Conservation (phyloP, 1,284 basidiomycete species). For the Cryptococcus amylolentus region DNA sequence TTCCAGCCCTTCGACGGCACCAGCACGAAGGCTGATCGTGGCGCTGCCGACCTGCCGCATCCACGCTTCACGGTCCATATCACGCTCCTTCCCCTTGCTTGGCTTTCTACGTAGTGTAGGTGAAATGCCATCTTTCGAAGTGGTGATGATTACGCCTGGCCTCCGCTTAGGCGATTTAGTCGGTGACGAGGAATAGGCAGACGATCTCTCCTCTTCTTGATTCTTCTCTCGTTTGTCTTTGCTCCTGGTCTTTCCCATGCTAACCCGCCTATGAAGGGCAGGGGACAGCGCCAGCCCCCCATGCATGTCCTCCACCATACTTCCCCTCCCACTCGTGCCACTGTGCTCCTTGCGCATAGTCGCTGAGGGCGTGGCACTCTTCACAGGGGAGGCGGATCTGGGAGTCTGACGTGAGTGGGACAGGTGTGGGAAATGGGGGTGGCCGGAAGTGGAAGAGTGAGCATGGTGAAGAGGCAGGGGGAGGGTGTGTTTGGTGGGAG, state of each 20-base stretch:
- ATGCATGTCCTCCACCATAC: too few relatives aligned
- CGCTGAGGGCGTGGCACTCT: too few relatives aligned
- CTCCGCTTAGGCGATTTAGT: constrained; percentile 12
- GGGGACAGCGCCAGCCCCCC: too few relatives aligned
- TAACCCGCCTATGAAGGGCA: too few relatives aligned
- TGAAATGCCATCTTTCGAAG: not conserved
- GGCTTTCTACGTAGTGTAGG: constrained; percentile 2
- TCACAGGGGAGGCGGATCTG: not conserved
- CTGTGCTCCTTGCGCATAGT: too few relatives aligned
- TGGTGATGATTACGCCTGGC: not conserved
- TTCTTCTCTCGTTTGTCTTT: too few relatives aligned
- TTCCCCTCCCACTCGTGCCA: too few relatives aligned
- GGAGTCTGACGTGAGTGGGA: constrained; percentile 1
- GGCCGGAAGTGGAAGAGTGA: constrained; percentile 4
- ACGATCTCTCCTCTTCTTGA: not conserved
- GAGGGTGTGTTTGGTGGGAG: constrained; percentile 7
- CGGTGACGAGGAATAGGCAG: constrained; percentile 8
- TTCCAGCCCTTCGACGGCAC: constrained; percentile 8
- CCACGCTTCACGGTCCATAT: not conserved
- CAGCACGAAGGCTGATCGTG: constrained; percentile 29
- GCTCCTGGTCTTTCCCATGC: too few relatives aligned
- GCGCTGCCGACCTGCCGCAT: constrained; percentile 30
- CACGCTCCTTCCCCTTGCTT: constrained; percentile 16
- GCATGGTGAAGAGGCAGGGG: constrained; percentile 6
- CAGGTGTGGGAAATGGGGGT: constrained; percentile 4